Percentiles rank a stretch among this genome's conserved stretches.
Conservation (phyloP, 768 basidiomycete genomes). For the Boletus sp. region DNA sequence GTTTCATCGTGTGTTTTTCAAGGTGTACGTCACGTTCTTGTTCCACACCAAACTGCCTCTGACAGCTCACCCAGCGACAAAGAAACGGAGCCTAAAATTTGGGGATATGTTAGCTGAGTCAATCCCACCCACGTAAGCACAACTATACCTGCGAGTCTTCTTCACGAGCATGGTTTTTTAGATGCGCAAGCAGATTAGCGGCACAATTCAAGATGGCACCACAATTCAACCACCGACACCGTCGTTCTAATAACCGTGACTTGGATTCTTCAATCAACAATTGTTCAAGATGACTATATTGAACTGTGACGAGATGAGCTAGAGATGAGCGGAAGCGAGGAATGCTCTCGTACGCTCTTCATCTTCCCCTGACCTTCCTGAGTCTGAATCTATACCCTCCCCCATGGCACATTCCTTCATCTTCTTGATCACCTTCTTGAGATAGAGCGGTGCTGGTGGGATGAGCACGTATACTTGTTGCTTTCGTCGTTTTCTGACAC, state of each 20-base stretch:
- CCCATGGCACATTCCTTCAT: conserved; percentile 11
- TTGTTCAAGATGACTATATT: conserved; percentile 36
- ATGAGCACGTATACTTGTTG: conserved; percentile 28
- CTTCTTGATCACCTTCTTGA: conserved; percentile 19
- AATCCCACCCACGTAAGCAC: neutral
- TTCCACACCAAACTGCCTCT: conserved; percentile 36
- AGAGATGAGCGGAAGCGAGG: conserved; percentile 16
- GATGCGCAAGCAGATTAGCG: conserved; percentile 48
- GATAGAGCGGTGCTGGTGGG: conserved; percentile 22
- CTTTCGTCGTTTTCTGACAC: conserved; percentile 24
- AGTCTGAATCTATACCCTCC: conserved; percentile 18
- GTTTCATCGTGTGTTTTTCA: conserved; percentile 41
- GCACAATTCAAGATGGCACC: conserved; percentile 51
- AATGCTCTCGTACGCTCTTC: conserved; percentile 32
- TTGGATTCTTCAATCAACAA: conserved; percentile 47
- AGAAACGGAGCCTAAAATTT: conserved; percentile 34
- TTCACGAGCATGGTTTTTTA: conserved; percentile 37
- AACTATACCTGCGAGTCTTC: conserved; percentile 27
- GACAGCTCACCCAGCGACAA: conserved; percentile 60
- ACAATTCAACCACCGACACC: conserved; percentile 63
- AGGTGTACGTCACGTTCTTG: conserved; percentile 47
- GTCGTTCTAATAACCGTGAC: conserved; percentile 42
- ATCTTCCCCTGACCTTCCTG: conserved; percentile 18
- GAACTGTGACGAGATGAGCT: conserved; percentile 38
- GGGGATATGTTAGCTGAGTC: conserved; percentile 5